Base-by-base conservation (phyloP, 2,329 filamentous ascomycete species). In the Fusarium sp. region DNA sequence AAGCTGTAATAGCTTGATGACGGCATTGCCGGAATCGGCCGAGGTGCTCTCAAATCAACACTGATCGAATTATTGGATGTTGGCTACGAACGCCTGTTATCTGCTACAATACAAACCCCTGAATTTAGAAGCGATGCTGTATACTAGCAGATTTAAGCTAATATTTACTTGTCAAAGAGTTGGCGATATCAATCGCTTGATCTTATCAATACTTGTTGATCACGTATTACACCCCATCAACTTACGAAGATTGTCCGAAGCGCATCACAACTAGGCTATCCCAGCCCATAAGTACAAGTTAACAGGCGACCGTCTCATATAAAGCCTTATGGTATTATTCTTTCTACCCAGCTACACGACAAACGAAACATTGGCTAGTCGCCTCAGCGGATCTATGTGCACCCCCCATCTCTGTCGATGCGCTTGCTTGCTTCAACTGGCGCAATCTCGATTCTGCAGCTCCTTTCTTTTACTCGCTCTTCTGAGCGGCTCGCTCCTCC, bases 401-500 rank as follows among this genome's bases (percentile, higher is more conserved):
- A 62, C n/a, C 48, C 49, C 10, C 33, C 59, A 56, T 55, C 45
- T 53, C 20, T 33, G 25, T 41, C 54, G 49, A 48, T 43, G 35
- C 43, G 52, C 35, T 51, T 53, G 52, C 35, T 51, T 53, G 47
- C 53, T 53, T 50, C 43, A 53, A 50, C 45, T 61, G 40, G 44
- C 27, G 32, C 46, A 33, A 32, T 46, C 30, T 53, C 25, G 23
- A 19, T 30, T 64, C 41, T 35, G 17, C 47, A n/a, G 53, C 35
- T 32, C 46, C 27, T 22, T 39, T 27, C 46, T 50, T 67, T 70
- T 75, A 74, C 62, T 71, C 68, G 64, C 68, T 67, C 71, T 78
- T 76, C 61, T 77, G 74, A 52, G 76, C 79, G 56, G 84, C 84
- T 61, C 86, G 85, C 78, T 87, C 78, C 72, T 83, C 81, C 82